phyloP scores from a whole-genome alignment of 768 basidiomycete species.

The Lentinula aciculospora region DNA sequence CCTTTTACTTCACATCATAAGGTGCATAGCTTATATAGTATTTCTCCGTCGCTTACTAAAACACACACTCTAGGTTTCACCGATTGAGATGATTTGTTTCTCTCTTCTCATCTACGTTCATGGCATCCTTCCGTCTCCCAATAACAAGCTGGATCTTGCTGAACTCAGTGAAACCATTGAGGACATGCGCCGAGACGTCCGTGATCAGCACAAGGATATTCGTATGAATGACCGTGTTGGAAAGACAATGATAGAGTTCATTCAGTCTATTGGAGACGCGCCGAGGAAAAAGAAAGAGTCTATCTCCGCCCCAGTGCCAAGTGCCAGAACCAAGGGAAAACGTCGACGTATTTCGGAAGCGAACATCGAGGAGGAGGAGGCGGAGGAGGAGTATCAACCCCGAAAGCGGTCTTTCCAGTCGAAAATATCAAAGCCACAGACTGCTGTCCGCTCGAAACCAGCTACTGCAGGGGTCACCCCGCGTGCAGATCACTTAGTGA shows the following conservation, averaged over 20 bases:
- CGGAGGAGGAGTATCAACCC: constrained; percentile 1
- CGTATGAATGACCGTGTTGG: constrained; percentile 38
- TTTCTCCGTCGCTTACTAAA: not conserved
- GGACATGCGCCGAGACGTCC: constrained; percentile 34
- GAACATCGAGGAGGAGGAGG: not conserved
- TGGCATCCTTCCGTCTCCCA: not conserved
- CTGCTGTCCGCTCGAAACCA: not conserved
- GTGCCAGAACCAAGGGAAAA: constrained; percentile 1
- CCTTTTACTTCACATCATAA: constrained; percentile 2
- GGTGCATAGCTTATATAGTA: not conserved
- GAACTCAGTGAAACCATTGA: constrained; percentile 29
- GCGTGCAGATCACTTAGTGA: not conserved
- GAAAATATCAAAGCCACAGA: not conserved
- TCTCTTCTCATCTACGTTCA: constrained; percentile 4
- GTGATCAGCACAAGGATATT: constrained; percentile 39
- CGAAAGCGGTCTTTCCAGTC: not conserved
- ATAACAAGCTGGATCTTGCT: constrained; percentile 15
- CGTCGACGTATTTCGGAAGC: not conserved
- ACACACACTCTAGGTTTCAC: not conserved
- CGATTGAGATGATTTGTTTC: constrained; percentile 7
- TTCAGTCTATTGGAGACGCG: constrained; percentile 11
- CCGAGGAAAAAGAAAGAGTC: not conserved
- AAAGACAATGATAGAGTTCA: constrained; percentile 30
- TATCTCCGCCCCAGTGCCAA: not conserved
- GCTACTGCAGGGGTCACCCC: not conserved